These are phyloP conservation scores for Eucalyptus tenuipes DNA, from an alignment of 345 rosid species.

Conservation along the genomic window DNA sequence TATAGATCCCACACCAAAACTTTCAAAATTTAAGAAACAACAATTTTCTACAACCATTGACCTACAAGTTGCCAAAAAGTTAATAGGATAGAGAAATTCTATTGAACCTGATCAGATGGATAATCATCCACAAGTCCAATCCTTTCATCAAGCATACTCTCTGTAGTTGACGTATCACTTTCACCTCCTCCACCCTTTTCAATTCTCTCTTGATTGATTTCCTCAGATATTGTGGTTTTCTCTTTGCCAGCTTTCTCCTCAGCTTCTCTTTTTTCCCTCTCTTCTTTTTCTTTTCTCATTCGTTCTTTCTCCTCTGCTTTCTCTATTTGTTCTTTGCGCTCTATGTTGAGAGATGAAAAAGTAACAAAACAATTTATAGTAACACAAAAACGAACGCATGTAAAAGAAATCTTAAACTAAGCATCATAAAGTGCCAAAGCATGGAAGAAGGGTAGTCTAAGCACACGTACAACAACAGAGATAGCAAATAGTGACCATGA, in stretches of 20 bases:
- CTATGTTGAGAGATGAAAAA: constrained; percentile 19
- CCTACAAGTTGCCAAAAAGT: not conserved
- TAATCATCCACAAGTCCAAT: constrained; percentile 42
- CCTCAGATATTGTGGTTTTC: constrained; percentile 18
- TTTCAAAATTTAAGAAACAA: not conserved
- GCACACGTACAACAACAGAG: not conserved
- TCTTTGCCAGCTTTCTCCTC: constrained; percentile 39
- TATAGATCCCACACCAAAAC: not conserved
- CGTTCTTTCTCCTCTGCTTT: constrained; percentile 74
- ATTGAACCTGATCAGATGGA: constrained; percentile 41
- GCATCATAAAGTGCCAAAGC: not conserved
- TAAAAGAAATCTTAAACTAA: not conserved
- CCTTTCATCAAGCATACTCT: constrained; percentile 17
- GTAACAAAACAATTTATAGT: not conserved
- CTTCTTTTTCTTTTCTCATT: constrained; percentile 66
- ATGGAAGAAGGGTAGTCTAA: not conserved
- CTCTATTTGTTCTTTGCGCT: constrained; percentile 77
- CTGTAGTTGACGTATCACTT: constrained; percentile 15
- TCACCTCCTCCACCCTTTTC: constrained; percentile 6
- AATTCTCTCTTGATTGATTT: constrained; percentile 22
- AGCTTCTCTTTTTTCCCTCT: constrained; percentile 56
- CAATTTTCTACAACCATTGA: not conserved
- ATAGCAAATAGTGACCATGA: not conserved
- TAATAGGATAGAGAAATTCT: not conserved
- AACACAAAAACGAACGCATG: not conserved